A percentile compares a stretch with the other conserved stretches of the same genome.
phyloP scores from a whole-genome alignment of 2,329 filamentous ascomycete genomes.

The Neurospora sp. region DNA sequence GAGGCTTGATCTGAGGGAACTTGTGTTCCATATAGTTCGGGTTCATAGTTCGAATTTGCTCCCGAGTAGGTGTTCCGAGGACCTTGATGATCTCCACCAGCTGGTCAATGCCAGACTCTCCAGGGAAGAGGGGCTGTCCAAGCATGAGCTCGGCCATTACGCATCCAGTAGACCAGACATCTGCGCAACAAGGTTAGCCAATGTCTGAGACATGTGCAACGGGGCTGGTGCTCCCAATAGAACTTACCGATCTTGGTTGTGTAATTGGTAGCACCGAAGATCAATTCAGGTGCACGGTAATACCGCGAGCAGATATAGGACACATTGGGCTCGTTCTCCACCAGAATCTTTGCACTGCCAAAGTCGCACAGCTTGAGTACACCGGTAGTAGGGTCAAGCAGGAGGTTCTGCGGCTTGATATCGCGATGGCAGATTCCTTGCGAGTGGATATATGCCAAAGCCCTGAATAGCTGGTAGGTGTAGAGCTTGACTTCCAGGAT shows the following conservation, averaged over 20 bases:
- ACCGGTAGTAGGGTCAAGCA: conserved; percentile 83
- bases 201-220: background rate
- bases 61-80: conserved; percentile 86
- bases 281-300: conserved; percentile 94
- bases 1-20: conserved; percentile 98
- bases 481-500: conserved; percentile 98
- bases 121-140: conserved; percentile 92
- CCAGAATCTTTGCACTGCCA: conserved; percentile 94
- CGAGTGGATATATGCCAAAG: conserved; percentile 96
- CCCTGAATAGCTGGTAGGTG: conserved; percentile 98
- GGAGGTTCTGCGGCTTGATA: conserved; percentile 97
- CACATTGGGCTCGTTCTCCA: conserved; percentile 98
- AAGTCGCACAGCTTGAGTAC: conserved; percentile 98
- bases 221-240: background rate
- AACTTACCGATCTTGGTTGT: conserved; percentile 95
- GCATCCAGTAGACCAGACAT: conserved; percentile 98
- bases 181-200: conserved; percentile 35
- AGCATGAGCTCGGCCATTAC: conserved; percentile 99
- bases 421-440: conserved; percentile 98
- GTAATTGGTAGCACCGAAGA: conserved; percentile 98
- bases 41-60: conserved; percentile 99
- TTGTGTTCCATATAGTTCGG: conserved; percentile 99
- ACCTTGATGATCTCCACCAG: conserved; percentile 99
- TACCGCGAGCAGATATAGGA: conserved; percentile 99
- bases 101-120: conserved; percentile 97